Evolutionary conservation across 495 filamentous ascomycete species (phyloP).

Genomic region (Hypoxylon cercidicola): DNA sequence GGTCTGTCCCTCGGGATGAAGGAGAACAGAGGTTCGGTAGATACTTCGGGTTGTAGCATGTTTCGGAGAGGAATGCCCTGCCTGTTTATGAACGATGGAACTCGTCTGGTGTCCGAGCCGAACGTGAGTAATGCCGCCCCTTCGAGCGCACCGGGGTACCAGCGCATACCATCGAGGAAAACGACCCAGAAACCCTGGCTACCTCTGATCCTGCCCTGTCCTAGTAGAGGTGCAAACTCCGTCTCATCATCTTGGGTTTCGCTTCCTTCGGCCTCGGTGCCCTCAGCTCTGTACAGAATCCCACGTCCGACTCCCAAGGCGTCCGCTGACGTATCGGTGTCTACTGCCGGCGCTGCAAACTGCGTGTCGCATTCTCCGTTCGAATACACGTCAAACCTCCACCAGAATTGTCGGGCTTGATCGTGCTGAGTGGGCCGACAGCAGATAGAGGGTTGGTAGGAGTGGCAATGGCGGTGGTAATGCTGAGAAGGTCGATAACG

Average conservation of each 20-base stretch:
- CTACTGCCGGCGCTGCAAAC: not conserved
- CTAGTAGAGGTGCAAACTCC: not conserved
- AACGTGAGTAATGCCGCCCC: not conserved
- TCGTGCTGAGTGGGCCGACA: not conserved
- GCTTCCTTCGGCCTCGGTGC: no score
- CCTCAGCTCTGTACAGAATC: no score
- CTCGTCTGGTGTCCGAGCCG: not conserved
- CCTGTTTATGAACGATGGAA: slow-evolving; percentile 5
- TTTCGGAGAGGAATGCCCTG: not conserved
- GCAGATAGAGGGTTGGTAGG: no score
- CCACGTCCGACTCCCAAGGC: no score
- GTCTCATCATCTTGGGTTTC: not conserved
- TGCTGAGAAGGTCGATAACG: no score
- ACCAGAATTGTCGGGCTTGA: not conserved
- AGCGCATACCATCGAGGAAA: slow-evolving; percentile 25
- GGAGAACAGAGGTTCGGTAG: slow-evolving; percentile 3
- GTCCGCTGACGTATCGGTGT: no score
- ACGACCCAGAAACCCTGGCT: slow-evolving; percentile 12
- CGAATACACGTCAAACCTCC: not conserved
- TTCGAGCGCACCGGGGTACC: not conserved
- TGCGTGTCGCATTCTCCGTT: slow-evolving; percentile 2
- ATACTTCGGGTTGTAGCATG: not conserved
- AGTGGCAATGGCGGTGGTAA: no score
- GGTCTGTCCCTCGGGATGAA: slow-evolving; percentile 7
- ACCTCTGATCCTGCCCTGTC: not conserved